phyloP scores from a whole-genome alignment of 2,329 filamentous ascomycete genomes.

The Mycogone perniciosa region DNA sequence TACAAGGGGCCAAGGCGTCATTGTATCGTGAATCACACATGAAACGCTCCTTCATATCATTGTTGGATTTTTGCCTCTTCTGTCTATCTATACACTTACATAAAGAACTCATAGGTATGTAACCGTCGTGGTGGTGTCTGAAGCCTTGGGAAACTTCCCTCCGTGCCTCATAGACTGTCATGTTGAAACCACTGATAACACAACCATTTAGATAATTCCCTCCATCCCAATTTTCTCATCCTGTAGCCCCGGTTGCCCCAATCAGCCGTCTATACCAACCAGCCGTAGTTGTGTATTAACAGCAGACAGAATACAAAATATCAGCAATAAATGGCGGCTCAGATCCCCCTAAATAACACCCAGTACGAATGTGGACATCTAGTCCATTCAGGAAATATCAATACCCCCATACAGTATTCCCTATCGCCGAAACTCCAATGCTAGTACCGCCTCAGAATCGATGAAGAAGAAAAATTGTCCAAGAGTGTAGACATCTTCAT shows the following conservation, averaged over 20 bases:
- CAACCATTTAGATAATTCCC: too few species aligned
- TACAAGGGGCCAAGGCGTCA: background rate
- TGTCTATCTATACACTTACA: background rate
- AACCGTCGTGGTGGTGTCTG: too few species aligned
- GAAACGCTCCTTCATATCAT: too few species aligned
- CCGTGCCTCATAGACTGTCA: too few species aligned
- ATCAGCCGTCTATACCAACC: too few species aligned
- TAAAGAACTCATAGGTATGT: background rate
- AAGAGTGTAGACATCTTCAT: conserved; percentile 11
- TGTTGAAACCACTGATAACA: too few species aligned
- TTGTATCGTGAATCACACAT: background rate
- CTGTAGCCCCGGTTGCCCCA: too few species aligned
- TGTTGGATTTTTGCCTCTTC: background rate
- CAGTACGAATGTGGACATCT: too few species aligned
- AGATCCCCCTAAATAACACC: background rate
- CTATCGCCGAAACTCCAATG: conserved; percentile 15
- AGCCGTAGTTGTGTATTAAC: too few species aligned
- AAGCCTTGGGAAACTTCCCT: too few species aligned
- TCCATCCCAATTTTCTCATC: too few species aligned
- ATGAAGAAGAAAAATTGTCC: conserved; percentile 8
- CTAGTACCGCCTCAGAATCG: conserved; percentile 9
- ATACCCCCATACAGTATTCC: background rate
- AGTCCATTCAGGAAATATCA: background rate
- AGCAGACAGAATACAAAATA: background rate
- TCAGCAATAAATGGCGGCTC: background rate